Evolutionary conservation across 176 grass and related monocot species (phyloP).

Genomic region (Ensete ventricosum): DNA sequence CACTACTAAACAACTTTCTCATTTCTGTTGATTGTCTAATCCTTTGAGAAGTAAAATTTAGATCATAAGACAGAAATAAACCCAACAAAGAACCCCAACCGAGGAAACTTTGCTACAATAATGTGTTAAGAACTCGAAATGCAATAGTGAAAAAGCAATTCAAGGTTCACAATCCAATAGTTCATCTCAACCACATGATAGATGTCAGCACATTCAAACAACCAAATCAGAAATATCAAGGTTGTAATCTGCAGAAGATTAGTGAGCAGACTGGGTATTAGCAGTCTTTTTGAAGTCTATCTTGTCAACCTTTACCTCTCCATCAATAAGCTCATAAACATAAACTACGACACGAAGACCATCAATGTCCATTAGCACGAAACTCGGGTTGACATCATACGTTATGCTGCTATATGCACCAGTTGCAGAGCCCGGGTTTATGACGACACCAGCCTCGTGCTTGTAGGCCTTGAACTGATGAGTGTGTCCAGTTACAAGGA

Average conservation of each 20-base stretch:
- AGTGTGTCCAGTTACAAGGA: slow-evolving; percentile 94
- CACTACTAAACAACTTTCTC: no score
- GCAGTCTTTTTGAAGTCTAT: slow-evolving; percentile 96
- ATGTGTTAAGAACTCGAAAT: no score
- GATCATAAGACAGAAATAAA: no score
- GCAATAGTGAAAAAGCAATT: no score
- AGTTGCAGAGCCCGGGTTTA: slow-evolving; percentile 87
- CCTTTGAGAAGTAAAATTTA: no score
- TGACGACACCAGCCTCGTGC: slow-evolving; percentile 90
- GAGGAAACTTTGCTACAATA: no score
- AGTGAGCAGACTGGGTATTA: slow-evolving; percentile 32
- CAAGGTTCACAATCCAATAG: no score
- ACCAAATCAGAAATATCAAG: background rate
- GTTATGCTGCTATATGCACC: slow-evolving; percentile 95
- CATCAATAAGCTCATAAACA: slow-evolving; percentile 95
- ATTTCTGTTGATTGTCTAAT: no score
- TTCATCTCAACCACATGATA: no score
- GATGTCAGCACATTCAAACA: background rate
- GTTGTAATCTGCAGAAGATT: background rate
- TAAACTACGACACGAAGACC: slow-evolving; percentile 93
- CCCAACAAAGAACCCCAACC: no score
- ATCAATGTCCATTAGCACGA: slow-evolving; percentile 97
- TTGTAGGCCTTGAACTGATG: slow-evolving; percentile 99
- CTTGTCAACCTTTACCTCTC: slow-evolving; percentile 98
- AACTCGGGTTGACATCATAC: slow-evolving; percentile 93